Conservation (phyloP, 1,284 basidiomycete genomes). For the Acaromyces ingoldii region DNA sequence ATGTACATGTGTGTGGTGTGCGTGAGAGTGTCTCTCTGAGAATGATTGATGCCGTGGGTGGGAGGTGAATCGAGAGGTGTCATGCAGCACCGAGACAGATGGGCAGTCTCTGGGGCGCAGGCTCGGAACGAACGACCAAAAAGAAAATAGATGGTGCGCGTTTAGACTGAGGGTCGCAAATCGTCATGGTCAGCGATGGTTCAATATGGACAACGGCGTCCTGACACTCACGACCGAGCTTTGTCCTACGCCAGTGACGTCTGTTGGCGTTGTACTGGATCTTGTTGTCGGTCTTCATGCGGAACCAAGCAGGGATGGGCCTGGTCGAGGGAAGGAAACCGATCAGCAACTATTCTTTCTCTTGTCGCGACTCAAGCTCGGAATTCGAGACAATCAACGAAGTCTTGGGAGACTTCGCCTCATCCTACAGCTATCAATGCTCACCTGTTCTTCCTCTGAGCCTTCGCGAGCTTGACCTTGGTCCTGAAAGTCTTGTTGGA, state of each 20-base stretch:
- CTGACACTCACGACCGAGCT: slow-evolving; percentile 8
- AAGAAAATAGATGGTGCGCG: background rate
- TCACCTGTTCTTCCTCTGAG: slow-evolving; percentile 87
- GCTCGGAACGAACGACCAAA: background rate
- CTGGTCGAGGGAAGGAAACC: too few relatives aligned
- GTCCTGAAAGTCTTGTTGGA: slow-evolving; percentile 97
- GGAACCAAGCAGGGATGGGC: slow-evolving; percentile 97
- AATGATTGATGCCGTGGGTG: too few relatives aligned
- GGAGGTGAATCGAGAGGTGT: background rate
- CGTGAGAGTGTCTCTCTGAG: too few relatives aligned
- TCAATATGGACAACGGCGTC: too few relatives aligned
- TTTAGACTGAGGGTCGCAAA: background rate
- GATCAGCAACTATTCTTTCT: too few relatives aligned
- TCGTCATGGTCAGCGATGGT: background rate
- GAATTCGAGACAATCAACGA: background rate
- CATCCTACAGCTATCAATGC: background rate
- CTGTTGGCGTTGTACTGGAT: slow-evolving; percentile 66
- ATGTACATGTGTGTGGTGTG: too few relatives aligned
- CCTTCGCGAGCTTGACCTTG: slow-evolving; percentile 96
- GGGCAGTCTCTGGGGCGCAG: background rate
- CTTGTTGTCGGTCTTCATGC: slow-evolving; percentile 90
- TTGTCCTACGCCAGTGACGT: slow-evolving; percentile 15
- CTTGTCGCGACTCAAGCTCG: background rate
- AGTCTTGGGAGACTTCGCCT: background rate
- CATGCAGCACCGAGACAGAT: background rate